Percentiles rank a stretch among this genome's conserved stretches.
phyloP scores from a whole-genome alignment of 1,139 yeast species.

The Geotrichum europaeum region DNA sequence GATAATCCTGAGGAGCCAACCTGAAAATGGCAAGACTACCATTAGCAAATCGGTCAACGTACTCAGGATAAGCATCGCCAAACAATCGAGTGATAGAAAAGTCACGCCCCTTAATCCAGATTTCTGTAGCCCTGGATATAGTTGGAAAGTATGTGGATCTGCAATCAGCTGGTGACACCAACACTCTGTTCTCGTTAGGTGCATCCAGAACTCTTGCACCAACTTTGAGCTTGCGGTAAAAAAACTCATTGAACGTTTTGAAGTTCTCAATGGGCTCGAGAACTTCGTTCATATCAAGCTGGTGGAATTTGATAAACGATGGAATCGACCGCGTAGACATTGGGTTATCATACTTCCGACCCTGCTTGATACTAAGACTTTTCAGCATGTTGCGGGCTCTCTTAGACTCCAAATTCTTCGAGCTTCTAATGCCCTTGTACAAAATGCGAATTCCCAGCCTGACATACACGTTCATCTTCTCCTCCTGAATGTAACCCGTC shows the following conservation, averaged over 20 bases:
- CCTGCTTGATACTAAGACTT: conserved; percentile 72
- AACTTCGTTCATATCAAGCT: conserved; percentile 67
- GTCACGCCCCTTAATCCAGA: conserved; percentile 87
- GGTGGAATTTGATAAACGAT: conserved; percentile 77
- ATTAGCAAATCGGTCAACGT: conserved; percentile 44
- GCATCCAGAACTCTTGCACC: conserved; percentile 69
- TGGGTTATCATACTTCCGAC: conserved; percentile 71
- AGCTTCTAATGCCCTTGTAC: conserved; percentile 60
- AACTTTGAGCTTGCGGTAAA: conserved; percentile 69
- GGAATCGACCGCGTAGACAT: conserved; percentile 59
- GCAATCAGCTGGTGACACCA: conserved; percentile 84
- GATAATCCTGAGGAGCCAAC: conserved; percentile 95
- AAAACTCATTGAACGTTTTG: conserved; percentile 79
- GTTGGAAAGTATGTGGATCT: conserved; percentile 67
- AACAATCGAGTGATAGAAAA: conserved; percentile 64
- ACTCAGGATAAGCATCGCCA: conserved; percentile 49
- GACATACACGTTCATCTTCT: conserved; percentile 85
- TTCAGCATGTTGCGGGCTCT: conserved; percentile 54
- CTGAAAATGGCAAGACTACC: conserved; percentile 75
- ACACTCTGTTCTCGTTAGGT: conserved; percentile 42
- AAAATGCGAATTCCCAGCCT: conserved; percentile 78
- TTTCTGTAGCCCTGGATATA: conserved; percentile 57
- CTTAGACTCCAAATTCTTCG: conserved; percentile 48
- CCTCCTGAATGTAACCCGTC: conserved; percentile 84
- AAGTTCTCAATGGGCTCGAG: conserved; percentile 46